Evolutionary conservation across 1,139 yeast species (phyloP), one percentile per base, ranked within the genome.

Genomic region (Lizanozyma gosingica): DNA sequence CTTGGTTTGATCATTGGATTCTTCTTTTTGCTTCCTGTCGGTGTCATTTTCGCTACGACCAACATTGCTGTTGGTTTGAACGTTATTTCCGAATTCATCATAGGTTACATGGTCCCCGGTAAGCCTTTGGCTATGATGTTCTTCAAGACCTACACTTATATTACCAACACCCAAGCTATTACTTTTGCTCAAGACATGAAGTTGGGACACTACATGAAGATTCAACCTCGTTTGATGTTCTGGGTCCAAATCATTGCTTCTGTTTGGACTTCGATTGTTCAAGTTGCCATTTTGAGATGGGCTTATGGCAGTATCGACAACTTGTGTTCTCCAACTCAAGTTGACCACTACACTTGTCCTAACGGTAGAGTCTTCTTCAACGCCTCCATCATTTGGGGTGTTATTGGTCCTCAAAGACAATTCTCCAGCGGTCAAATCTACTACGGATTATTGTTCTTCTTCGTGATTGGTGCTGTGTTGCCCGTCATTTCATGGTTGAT

Each of bases 121-220:
- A 66, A 63, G 52, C 74, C 74, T 45, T 45, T 68, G 44, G 70
- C 71, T 40, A 65, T 68, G 71, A 65, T 68, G 69, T 64, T 67
- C 50, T 67, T 69, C 59, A 68, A 69, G 52, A 65, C 72, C 35
- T 67, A 53, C 43, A 73, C 73, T 41, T 68, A 71, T 54, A 73
- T 73, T 49, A 73, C 77, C 43, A 73, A 72, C 59, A 67, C 66
- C 49, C 80, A 74, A 55, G 79, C 78, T n/a, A 63, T 73, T 39
- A 64, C 71, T 32, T 64, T 71, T 48, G 71, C 72, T 33, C 75
- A 73, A 54, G 78, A 74, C 56, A 63, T 73, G 68, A 75, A 74
- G 52, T 60, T 74, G 52, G 79, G 78, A 34, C 71, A 73, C 47
- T 74, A 74, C 57, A 68, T 73, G 74, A 74, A 73, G 54, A 51